A percentile compares a stretch with the other conserved stretches of the same genome.
phyloP scores from a whole-genome alignment of 148 eudicot species.

The Persicaria maculosa region DNA sequence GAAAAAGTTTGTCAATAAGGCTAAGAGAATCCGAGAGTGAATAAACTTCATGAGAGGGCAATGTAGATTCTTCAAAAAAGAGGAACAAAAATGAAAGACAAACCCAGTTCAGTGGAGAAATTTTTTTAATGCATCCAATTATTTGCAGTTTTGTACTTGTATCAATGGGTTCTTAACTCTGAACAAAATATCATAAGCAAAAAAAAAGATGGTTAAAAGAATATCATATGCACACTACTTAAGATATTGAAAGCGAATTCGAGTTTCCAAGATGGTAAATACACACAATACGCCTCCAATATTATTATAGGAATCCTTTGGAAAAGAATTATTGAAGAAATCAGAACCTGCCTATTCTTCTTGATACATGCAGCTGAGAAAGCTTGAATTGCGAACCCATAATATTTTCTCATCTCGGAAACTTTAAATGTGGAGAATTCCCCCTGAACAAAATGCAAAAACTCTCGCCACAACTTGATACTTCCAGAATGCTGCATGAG shows the following conservation, averaged over 20 bases:
- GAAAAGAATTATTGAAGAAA: slow-evolving; percentile 5
- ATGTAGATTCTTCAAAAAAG: neutral
- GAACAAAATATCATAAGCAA: neutral
- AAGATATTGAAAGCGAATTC: neutral
- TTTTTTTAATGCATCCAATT: neutral
- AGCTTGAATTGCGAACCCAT: slow-evolving; percentile 75
- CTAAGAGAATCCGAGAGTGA: neutral
- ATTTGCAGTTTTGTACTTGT: neutral
- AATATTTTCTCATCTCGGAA: slow-evolving; percentile 74
- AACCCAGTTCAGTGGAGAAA: neutral
- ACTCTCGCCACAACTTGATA: slow-evolving; percentile 77
- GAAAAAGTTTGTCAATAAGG: neutral
- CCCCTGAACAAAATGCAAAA: slow-evolving; percentile 59
- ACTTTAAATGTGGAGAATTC: slow-evolving; percentile 89
- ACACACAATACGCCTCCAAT: neutral
- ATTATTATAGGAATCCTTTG: neutral
- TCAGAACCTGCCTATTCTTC: slow-evolving; percentile 92
- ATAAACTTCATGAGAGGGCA: neutral
- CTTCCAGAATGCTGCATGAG: slow-evolving; percentile 68
- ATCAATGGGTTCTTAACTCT: slow-evolving; percentile 1
- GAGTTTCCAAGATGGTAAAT: neutral
- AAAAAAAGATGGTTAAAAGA: neutral
- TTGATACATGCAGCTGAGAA: slow-evolving; percentile 71
- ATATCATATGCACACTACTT: neutral
- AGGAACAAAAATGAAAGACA: neutral